phyloP scores from a whole-genome alignment of 2,329 filamentous ascomycete genomes.

The Aspergillus neotritici region DNA sequence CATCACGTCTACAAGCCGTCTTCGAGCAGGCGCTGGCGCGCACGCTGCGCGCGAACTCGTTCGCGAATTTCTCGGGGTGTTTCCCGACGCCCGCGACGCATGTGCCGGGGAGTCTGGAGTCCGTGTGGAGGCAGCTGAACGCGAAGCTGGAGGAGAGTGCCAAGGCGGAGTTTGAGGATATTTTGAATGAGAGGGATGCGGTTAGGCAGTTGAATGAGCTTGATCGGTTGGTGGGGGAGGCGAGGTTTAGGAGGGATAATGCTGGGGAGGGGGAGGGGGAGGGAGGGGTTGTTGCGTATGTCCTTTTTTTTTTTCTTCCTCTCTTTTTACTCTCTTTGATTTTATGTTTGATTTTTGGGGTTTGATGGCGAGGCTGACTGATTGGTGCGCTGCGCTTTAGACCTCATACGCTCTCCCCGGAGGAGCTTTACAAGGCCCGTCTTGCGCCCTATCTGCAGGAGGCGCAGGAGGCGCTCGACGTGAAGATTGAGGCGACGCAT shows the following conservation, averaged over 20 bases:
- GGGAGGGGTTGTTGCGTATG: constrained; percentile 44
- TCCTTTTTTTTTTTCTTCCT: constrained; percentile 14
- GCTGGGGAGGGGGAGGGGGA: constrained; percentile 31
- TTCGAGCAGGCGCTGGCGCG: constrained; percentile 55
- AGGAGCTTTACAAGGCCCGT: constrained; percentile 54
- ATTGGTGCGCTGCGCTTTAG: constrained; percentile 33
- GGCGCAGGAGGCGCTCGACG: constrained; percentile 45
- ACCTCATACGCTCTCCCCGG: constrained; percentile 54
- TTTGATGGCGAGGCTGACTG: neutral
- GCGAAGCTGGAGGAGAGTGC: constrained; percentile 54
- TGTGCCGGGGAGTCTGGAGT: constrained; percentile 52
- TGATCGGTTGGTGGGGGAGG: constrained; percentile 56
- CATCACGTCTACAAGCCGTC: constrained; percentile 54
- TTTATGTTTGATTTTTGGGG: neutral
- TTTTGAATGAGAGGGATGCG: constrained; percentile 52
- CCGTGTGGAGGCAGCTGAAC: constrained; percentile 55
- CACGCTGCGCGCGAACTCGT: constrained; percentile 56
- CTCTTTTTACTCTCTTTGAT: constrained; percentile 1
- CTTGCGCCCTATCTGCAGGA: constrained; percentile 52
- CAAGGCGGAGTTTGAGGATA: constrained; percentile 56
- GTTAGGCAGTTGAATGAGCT: constrained; percentile 56
- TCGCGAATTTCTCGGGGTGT: constrained; percentile 57
- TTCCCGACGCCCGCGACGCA: constrained; percentile 58
- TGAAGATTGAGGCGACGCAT: constrained; percentile 47
- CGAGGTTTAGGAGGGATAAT: constrained; percentile 47